Evolutionary conservation across 345 rosid genomes (phyloP).

Genomic region (Streptanthus diversifolius): DNA sequence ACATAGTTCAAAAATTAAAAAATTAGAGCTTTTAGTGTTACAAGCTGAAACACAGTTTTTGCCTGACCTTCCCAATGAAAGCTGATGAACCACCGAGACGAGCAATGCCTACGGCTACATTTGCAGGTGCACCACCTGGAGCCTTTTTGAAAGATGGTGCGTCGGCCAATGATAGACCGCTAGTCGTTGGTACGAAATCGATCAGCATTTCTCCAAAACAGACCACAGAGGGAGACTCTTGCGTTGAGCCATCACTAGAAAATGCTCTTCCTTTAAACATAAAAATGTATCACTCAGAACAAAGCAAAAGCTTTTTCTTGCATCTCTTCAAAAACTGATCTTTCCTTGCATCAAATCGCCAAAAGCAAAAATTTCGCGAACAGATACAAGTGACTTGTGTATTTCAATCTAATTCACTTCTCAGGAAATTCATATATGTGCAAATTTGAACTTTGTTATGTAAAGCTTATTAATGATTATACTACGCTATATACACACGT

Average conservation of each 20-base stretch:
- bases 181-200: conserved; percentile 85
- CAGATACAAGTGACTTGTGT: too few relatives aligned
- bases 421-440: not conserved
- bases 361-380: too few relatives aligned
- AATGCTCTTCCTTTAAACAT: conserved; percentile 50
- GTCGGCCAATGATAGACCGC: conserved; percentile 79
- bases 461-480: not conserved
- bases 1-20: not conserved
- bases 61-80: conserved; percentile 78
- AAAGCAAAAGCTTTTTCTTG: not conserved
- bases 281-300: not conserved
- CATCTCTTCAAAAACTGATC: not conserved
- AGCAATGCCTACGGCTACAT: conserved; percentile 90
- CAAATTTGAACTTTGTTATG: not conserved
- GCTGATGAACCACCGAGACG: conserved; percentile 95
- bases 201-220: conserved; percentile 97
- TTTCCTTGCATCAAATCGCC: too few relatives aligned
- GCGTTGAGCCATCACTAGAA: conserved; percentile 42
- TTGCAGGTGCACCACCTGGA: conserved; percentile 98
- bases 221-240: conserved; percentile 63
- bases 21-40: not conserved
- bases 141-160: conserved; percentile 92
- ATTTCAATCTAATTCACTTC: not conserved
- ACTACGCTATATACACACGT: not conserved
- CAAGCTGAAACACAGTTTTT: not conserved